Conservation (phyloP, 257 asterid species). For the Solanum sejunctum region DNA sequence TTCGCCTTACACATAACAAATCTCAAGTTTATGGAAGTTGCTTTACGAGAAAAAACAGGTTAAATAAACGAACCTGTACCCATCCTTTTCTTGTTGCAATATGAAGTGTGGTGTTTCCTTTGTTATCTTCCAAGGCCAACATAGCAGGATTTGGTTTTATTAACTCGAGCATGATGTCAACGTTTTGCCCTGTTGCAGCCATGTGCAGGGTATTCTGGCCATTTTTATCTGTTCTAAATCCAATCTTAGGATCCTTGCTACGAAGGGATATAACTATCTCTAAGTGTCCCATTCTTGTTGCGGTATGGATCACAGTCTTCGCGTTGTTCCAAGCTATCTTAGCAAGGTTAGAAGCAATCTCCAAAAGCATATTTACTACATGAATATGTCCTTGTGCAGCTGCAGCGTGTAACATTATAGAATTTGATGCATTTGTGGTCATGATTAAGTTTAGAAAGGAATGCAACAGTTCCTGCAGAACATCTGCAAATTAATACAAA, state of each 20-base stretch:
- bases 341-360: constrained; percentile 61
- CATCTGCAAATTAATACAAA: constrained; percentile 34
- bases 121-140: constrained; percentile 58
- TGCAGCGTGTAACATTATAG: constrained; percentile 89
- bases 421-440: constrained; percentile 75
- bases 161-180: constrained; percentile 68
- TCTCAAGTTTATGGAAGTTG: not conserved
- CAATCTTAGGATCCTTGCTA: constrained; percentile 54
- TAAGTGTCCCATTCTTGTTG: constrained; percentile 92
- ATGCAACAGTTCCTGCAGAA: constrained; percentile 54
- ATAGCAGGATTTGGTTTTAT: constrained; percentile 72
- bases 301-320: constrained; percentile 83
- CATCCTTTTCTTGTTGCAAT: constrained; percentile 83
- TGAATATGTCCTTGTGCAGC: constrained; percentile 83
- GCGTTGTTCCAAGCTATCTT: constrained; percentile 92
- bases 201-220: constrained; percentile 90
- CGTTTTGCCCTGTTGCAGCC: constrained; percentile 90
- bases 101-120: constrained; percentile 80
- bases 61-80: constrained; percentile 40
- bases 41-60: not conserved
- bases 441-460: constrained; percentile 63
- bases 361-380: constrained; percentile 70
- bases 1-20: not conserved
- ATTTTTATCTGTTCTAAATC: constrained; percentile 74
- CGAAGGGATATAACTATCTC: constrained; percentile 69